Conservation (phyloP, 805 yeast species). For the Myxozyma geophila region DNA sequence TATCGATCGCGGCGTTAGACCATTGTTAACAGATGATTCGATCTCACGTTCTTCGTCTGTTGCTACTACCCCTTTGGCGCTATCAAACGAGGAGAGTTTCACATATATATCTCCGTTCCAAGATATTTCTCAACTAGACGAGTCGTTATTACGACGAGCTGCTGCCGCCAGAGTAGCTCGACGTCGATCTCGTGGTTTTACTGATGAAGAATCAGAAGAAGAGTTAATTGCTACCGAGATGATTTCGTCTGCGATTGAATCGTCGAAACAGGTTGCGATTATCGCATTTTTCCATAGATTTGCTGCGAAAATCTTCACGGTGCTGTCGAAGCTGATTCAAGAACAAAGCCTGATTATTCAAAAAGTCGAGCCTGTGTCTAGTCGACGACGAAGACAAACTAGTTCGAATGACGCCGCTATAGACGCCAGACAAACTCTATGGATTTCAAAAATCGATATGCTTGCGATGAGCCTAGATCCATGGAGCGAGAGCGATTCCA, state of each 20-base stretch:
- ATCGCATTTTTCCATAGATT: slow-evolving; percentile 39
- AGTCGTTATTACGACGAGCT: slow-evolving; percentile 16
- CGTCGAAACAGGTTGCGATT: slow-evolving; percentile 37
- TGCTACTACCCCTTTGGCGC: slow-evolving; percentile 31
- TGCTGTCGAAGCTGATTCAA: slow-evolving; percentile 24
- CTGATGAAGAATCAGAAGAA: slow-evolving; percentile 16
- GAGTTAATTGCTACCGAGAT: slow-evolving; percentile 9
- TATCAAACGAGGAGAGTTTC: slow-evolving; percentile 31
- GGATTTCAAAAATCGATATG: slow-evolving; percentile 50
- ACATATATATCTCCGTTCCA: slow-evolving; percentile 34
- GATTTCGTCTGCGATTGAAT: slow-evolving; percentile 22
- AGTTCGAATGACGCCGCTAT: neutral
- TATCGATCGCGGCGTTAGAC: slow-evolving; percentile 37
- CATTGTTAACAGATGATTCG: slow-evolving; percentile 38
- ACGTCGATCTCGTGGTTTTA: slow-evolving; percentile 1
- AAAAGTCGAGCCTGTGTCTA: slow-evolving; percentile 12
- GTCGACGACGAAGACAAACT: slow-evolving; percentile 9
- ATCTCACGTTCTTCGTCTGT: slow-evolving; percentile 33
- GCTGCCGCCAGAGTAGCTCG: slow-evolving; percentile 16
- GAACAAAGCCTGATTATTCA: slow-evolving; percentile 28
- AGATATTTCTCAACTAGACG: slow-evolving; percentile 30
- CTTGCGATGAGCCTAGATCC: slow-evolving; percentile 66
- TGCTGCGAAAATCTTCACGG: slow-evolving; percentile 36
- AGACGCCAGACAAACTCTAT: slow-evolving; percentile 24
- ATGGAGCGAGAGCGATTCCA: slow-evolving; percentile 52